Evolutionary conservation across 2,329 filamentous ascomycete species (phyloP).

Genomic region (Botrytis medusae): DNA sequence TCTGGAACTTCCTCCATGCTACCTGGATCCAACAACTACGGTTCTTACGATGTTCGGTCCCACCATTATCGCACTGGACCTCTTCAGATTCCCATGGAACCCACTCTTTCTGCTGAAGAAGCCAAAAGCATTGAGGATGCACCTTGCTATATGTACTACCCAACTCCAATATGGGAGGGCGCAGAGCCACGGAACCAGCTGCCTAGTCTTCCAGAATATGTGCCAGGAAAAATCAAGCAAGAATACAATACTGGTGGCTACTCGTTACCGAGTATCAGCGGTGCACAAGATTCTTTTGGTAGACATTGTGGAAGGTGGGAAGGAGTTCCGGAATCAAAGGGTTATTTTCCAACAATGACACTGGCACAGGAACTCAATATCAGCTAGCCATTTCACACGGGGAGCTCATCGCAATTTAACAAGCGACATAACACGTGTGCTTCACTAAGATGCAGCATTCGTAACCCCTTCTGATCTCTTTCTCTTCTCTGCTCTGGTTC

Average conservation of each 20-base stretch:
- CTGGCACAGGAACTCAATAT: constrained; percentile 39
- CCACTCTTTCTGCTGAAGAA: constrained; percentile 38
- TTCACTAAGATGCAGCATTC: background rate
- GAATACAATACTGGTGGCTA: constrained; percentile 32
- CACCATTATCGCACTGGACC: constrained; percentile 35
- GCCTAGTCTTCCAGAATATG: constrained; percentile 32
- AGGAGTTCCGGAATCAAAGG: constrained; percentile 33
- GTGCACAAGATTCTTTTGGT: constrained; percentile 29
- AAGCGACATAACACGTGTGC: background rate
- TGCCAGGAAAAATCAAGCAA: constrained; percentile 35
- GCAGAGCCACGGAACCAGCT: constrained; percentile 36
- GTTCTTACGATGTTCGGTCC: constrained; percentile 34
- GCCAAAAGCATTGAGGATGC: constrained; percentile 37
- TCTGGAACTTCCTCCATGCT: constrained; percentile 36
- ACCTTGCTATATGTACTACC: constrained; percentile 39
- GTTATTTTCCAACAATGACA: constrained; percentile 37
- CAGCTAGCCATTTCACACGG: constrained; percentile 20
- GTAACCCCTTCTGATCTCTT: background rate
- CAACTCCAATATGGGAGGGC: constrained; percentile 35
- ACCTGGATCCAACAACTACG: constrained; percentile 32
- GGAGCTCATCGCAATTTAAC: background rate
- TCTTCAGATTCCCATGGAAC: constrained; percentile 38
- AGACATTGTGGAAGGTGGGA: constrained; percentile 40
- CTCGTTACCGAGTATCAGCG: constrained; percentile 34
- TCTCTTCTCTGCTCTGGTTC: background rate